Percentiles rank a stretch among this genome's conserved stretches.
Evolutionary conservation across 148 eudicot genomes (phyloP).

Genomic region (Rhododendron williamsianum): DNA sequence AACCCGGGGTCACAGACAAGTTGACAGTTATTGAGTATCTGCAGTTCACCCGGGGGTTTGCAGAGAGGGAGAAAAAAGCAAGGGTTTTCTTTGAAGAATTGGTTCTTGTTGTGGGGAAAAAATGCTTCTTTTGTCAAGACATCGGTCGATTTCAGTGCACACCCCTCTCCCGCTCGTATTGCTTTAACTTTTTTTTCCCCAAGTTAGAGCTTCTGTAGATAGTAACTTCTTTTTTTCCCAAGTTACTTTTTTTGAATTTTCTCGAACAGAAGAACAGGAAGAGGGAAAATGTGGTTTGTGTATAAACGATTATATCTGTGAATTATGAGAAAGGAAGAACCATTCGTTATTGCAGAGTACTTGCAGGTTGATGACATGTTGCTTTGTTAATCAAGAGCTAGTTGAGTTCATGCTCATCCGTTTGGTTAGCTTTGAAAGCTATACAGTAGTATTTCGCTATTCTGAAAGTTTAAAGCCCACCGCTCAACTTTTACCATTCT

Average conservation of each 20-base stretch:
- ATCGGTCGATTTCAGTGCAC: background rate
- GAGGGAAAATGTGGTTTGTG: background rate
- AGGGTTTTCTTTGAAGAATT: background rate
- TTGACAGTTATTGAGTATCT: conserved; percentile 18
- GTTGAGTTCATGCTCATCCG: background rate
- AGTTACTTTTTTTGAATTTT: background rate
- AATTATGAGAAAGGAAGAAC: background rate
- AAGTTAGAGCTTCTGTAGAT: background rate
- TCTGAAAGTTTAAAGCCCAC: too few relatives aligned
- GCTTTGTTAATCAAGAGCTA: background rate
- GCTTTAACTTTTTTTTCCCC: background rate
- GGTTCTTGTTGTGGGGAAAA: background rate
- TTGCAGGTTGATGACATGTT: background rate
- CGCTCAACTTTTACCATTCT: too few relatives aligned
- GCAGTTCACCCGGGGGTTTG: background rate
- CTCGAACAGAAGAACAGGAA: background rate
- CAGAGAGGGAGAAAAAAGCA: background rate
- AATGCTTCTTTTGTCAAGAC: background rate
- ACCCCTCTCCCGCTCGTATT: background rate
- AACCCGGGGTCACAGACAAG: conserved; percentile 13
- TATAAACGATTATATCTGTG: background rate
- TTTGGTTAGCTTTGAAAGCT: background rate
- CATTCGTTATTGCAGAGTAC: background rate
- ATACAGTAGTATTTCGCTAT: too few relatives aligned
- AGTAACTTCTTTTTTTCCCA: background rate